Conservation (phyloP, 148 eudicot species). For the Vaccinium corymbosum region DNA sequence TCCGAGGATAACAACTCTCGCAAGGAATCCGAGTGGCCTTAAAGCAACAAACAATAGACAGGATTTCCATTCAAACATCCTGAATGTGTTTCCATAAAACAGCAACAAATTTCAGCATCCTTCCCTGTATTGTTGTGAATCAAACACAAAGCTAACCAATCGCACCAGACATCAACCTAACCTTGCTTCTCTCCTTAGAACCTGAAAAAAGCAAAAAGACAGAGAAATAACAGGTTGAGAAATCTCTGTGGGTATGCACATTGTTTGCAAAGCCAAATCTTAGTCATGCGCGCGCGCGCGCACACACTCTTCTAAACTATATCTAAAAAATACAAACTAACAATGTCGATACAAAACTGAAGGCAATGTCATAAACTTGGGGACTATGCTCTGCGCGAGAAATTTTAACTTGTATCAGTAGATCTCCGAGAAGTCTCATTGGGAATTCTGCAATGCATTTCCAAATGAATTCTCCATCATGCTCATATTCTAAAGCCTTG, state of each 20-base stretch:
- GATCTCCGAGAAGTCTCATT: background rate
- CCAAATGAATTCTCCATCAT: background rate
- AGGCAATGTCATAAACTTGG: background rate
- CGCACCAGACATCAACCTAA: conserved; percentile 42
- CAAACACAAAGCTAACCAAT: background rate
- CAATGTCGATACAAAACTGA: background rate
- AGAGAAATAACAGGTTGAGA: background rate
- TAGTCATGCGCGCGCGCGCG: background rate
- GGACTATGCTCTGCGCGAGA: background rate
- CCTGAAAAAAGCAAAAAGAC: conserved; percentile 36
- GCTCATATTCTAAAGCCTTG: background rate
- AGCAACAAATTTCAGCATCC: conserved; percentile 13
- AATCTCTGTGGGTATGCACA: background rate
- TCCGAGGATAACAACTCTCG: too few relatives aligned
- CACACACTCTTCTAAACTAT: background rate
- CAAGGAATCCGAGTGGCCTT: background rate
- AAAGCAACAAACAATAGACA: background rate
- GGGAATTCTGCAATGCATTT: background rate
- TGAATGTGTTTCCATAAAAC: background rate
- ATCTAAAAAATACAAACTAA: background rate
- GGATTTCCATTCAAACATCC: background rate
- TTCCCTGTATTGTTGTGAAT: background rate
- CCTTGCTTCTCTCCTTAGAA: conserved; percentile 79
- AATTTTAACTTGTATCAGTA: background rate
- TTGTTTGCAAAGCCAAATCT: background rate